These are phyloP conservation scores for Aristolochia fimbriata DNA, from an alignment of 164 flowering plant species.

Conservation along the genomic window DNA sequence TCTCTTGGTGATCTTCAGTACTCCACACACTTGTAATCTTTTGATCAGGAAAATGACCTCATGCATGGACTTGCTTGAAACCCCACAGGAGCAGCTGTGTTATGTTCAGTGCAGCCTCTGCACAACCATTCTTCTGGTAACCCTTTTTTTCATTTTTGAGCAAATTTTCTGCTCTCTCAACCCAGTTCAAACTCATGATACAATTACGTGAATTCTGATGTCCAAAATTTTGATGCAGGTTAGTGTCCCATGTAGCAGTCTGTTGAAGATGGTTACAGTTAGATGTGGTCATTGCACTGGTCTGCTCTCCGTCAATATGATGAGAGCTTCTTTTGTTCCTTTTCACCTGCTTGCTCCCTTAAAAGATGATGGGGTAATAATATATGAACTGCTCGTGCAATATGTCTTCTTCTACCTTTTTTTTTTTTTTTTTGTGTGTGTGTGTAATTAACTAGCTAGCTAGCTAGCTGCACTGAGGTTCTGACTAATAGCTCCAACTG, in stretches of 20 bases:
- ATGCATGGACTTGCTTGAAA: slow-evolving; percentile 45
- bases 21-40: background rate
- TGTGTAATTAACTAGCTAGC: too few species aligned
- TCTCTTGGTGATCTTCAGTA: too few species aligned
- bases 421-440: too few species aligned
- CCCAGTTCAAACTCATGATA: background rate
- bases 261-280: slow-evolving; percentile 67
- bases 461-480: too few species aligned
- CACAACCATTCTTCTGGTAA: slow-evolving; percentile 67
- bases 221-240: slow-evolving; percentile 37
- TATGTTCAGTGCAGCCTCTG: slow-evolving; percentile 85
- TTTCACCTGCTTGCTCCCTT: slow-evolving; percentile 53
- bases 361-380: slow-evolving; percentile 22
- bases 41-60: slow-evolving; percentile 38
- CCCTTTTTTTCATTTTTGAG: background rate
- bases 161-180: too few species aligned
- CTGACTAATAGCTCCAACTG: too few species aligned
- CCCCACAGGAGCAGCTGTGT: slow-evolving; percentile 71
- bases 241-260: slow-evolving; percentile 65
- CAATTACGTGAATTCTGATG: background rate
- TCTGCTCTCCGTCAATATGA: slow-evolving; percentile 77
- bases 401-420: background rate
- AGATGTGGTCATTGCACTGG: slow-evolving; percentile 80
- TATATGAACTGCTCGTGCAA: background rate
- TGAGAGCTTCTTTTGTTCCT: slow-evolving; percentile 62